Evolutionary conservation across 1,284 basidiomycete genomes (phyloP).

Genomic region (Trichosporon sp.): DNA sequence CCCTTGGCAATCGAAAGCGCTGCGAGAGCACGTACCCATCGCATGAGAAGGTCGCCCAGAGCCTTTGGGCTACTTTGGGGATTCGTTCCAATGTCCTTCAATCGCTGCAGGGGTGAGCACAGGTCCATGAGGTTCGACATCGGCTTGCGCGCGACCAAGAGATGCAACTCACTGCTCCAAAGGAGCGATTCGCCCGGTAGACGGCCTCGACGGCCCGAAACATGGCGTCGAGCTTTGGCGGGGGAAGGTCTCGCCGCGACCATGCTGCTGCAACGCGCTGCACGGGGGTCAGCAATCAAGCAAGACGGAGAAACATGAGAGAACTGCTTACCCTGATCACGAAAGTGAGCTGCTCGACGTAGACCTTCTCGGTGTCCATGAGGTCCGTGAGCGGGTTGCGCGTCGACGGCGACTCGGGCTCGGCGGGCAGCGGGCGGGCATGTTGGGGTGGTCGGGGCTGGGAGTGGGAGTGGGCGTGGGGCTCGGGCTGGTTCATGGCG

Average conservation of each 20-base stretch:
- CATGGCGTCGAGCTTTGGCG: constrained; percentile 84
- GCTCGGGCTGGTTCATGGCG: neutral
- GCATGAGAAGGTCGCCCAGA: constrained; percentile 91
- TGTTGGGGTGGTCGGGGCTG: neutral
- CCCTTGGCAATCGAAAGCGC: neutral
- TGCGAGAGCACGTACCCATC: constrained; percentile 66
- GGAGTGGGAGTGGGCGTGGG: neutral
- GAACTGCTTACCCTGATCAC: constrained; percentile 71
- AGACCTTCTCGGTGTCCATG: constrained; percentile 86
- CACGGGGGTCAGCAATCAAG: constrained; percentile 11
- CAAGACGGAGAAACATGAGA: neutral
- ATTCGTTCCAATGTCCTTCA: constrained; percentile 89
- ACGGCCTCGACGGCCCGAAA: constrained; percentile 88
- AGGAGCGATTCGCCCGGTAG: constrained; percentile 81
- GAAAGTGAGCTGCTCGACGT: constrained; percentile 85
- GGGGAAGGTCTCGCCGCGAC: constrained; percentile 91
- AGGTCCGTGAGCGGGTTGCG: constrained; percentile 83
- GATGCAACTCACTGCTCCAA: constrained; percentile 62
- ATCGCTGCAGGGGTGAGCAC: constrained; percentile 58
- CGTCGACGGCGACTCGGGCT: constrained; percentile 6
- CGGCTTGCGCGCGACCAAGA: neutral
- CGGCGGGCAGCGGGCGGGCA: constrained; percentile 1
- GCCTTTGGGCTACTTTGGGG: constrained; percentile 85
- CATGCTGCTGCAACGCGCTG: constrained; percentile 95
- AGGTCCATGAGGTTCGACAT: neutral